phyloP scores from a whole-genome alignment of 1,139 yeast species.

The Candida buenavistaensis region DNA sequence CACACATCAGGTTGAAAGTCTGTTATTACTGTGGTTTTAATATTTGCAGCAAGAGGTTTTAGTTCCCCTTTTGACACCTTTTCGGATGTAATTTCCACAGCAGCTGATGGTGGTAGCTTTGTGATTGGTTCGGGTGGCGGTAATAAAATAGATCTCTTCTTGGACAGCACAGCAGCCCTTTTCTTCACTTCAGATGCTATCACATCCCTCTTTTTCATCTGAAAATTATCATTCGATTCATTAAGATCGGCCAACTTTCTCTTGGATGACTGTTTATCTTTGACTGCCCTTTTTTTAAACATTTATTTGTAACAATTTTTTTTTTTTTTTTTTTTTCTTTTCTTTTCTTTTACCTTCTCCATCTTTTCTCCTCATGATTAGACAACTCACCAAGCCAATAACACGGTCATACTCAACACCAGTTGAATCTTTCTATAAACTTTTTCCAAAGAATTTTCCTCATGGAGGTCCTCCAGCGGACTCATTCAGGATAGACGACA shows the following conservation, averaged over 20 bases:
- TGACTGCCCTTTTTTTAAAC: slow-evolving; percentile 37
- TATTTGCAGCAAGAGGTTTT: slow-evolving; percentile 46
- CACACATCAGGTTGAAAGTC: slow-evolving; percentile 96
- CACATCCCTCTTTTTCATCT: too few relatives aligned
- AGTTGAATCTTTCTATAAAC: slow-evolving; percentile 42
- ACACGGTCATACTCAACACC: slow-evolving; percentile 9
- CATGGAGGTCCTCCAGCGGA: slow-evolving; percentile 66
- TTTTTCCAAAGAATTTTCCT: slow-evolving; percentile 79
- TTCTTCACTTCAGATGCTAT: too few relatives aligned
- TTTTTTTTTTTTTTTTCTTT: neutral
- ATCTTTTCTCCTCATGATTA: neutral
- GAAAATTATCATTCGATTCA: neutral
- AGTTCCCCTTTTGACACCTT: slow-evolving; percentile 5
- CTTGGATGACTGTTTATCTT: slow-evolving; percentile 11
- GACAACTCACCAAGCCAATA: neutral
- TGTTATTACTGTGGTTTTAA: slow-evolving; percentile 70
- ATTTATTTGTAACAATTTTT: slow-evolving; percentile 14
- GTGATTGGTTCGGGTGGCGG: neutral
- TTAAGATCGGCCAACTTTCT: slow-evolving; percentile 7
- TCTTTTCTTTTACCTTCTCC: neutral
- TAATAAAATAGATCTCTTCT: too few relatives aligned
- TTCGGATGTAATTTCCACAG: slow-evolving; percentile 1
- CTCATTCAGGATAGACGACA: slow-evolving; percentile 56
- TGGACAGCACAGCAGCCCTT: too few relatives aligned
- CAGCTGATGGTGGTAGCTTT: slow-evolving; percentile 2